Percentiles rank a stretch among this genome's conserved stretches.
Evolutionary conservation across 768 basidiomycete genomes (phyloP).

Genomic region (Leccinum olivaceopallidum): DNA sequence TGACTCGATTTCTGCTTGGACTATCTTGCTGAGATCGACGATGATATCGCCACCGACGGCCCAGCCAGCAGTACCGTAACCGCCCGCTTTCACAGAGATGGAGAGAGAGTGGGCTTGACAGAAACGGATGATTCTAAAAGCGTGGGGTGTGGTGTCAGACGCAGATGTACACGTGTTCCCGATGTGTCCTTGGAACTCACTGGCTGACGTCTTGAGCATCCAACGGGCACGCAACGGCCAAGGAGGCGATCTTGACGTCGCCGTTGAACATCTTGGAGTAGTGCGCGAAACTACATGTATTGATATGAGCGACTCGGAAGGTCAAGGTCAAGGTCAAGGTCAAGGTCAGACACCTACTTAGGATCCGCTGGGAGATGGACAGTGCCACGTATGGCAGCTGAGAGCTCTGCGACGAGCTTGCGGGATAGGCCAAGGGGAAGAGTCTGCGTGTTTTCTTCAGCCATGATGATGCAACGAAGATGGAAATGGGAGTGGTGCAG

Average conservation of each 20-base stretch:
- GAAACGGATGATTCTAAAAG: slow-evolving; percentile 63
- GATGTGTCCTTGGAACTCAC: slow-evolving; percentile 43
- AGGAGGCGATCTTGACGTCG: slow-evolving; percentile 58
- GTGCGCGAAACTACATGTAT: slow-evolving; percentile 26
- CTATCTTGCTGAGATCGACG: slow-evolving; percentile 72
- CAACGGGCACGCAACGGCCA: slow-evolving; percentile 69
- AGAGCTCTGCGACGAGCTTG: slow-evolving; percentile 46
- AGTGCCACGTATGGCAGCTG: slow-evolving; percentile 45
- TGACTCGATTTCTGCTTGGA: slow-evolving; percentile 65
- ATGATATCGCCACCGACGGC: slow-evolving; percentile 85
- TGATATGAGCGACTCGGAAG: not conserved
- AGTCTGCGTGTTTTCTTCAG: not conserved
- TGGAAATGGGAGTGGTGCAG: slow-evolving; percentile 11
- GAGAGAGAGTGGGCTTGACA: slow-evolving; percentile 70
- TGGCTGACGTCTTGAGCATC: slow-evolving; percentile 82
- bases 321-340: not conserved
- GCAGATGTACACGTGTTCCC: slow-evolving; percentile 4
- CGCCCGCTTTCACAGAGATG: slow-evolving; percentile 85
- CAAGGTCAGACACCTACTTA: slow-evolving; percentile 33
- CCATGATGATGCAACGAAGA: slow-evolving; percentile 17
- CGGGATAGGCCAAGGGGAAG: slow-evolving; percentile 8
- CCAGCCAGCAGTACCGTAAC: slow-evolving; percentile 91
- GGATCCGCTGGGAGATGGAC: slow-evolving; percentile 46
- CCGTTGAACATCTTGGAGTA: slow-evolving; percentile 70
- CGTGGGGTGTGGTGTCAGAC: slow-evolving; percentile 4